A percentile compares a stretch with the other conserved stretches of the same genome.
Conservation (phyloP, 768 basidiomycete genomes). For the Mycena haematopus region DNA sequence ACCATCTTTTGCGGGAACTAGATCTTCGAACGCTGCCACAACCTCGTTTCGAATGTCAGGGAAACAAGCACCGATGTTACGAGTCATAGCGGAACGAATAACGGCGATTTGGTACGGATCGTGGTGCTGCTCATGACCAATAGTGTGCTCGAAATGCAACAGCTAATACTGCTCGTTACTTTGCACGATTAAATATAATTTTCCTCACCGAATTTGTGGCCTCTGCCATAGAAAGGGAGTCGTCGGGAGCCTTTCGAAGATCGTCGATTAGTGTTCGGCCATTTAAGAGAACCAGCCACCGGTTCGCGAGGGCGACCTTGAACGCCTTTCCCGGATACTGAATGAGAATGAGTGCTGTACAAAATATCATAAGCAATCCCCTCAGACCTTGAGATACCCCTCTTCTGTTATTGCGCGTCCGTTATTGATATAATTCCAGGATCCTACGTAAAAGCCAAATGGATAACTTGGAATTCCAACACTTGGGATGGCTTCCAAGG, state of each 20-base stretch:
- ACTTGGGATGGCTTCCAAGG: constrained; percentile 16
- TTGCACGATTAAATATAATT: not conserved
- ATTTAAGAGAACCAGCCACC: constrained; percentile 49
- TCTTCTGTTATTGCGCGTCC: constrained; percentile 17
- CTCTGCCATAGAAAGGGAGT: constrained; percentile 42
- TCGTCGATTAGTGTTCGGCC: constrained; percentile 44
- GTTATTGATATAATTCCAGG: constrained; percentile 19
- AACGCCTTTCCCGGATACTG: constrained; percentile 23
- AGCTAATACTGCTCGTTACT: constrained; percentile 33
- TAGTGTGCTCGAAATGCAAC: constrained; percentile 43
- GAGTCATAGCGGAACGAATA: constrained; percentile 41
- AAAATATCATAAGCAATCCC: not conserved
- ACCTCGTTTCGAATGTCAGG: constrained; percentile 55
- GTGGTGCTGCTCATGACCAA: constrained; percentile 39
- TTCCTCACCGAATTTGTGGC: constrained; percentile 41
- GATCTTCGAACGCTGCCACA: constrained; percentile 44
- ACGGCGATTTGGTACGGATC: constrained; percentile 41
- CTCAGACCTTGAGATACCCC: constrained; percentile 19
- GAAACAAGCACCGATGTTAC: constrained; percentile 46
- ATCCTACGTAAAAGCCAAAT: constrained; percentile 22
- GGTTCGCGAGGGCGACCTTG: constrained; percentile 21
- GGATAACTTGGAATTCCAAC: constrained; percentile 19
- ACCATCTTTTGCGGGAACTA: constrained; percentile 42
- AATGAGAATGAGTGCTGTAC: not conserved
- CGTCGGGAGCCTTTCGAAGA: constrained; percentile 45